Base-by-base conservation (phyloP, 805 yeast genomes). In the Tetrapisispora pingtungensis region DNA sequence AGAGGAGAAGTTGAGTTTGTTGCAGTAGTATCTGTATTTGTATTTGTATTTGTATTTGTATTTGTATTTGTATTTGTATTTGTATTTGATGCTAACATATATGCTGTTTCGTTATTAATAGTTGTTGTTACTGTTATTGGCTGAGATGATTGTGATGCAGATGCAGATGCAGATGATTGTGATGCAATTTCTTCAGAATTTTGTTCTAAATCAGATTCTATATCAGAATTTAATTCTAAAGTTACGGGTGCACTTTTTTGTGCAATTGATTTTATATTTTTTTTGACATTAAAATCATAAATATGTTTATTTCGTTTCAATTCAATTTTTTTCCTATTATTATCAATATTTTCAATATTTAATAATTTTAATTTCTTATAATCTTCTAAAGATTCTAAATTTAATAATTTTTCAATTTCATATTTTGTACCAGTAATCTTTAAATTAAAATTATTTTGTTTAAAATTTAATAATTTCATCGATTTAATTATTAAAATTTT, bases 341-440 rank as follows among this genome's bases (percentile, higher is more conserved):
- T 8, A 32, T 26, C 31, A n/a, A 36, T 12, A 36, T 26, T 15
- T 22, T 36, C 17, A 36, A 36, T 36, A 10, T 24, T 36, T n/a
- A 10, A 6, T 26, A 36, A 36, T 36, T 36, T 22, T 17, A 27
- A 30, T 20, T 31, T 39, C 22, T 39, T 32, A n/a, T 22, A 39
- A 39, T 39, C 42, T n/a, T 31, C 33, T 22, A 39, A 22, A n/a
- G 36, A 27, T 20, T 30, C 27, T 19, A 19, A 12, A 14, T 39
- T 22, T 22, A 39, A 39, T 30, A 19, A 10, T 31, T 32, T 39
- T 31, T 32, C 42, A 22, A 39, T 39, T 22, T 39, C 42, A 8
- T 31, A 13, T n/a, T 18, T 32, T 14, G 36, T 39, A 8, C 42
- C 42, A 10, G 33, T 22, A 14, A 39, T 22, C 2, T 15, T 39